Evolutionary conservation across 345 rosid species (phyloP), one percentile per base, ranked within the genome.

Genomic region (Noccaea bulbosa): DNA sequence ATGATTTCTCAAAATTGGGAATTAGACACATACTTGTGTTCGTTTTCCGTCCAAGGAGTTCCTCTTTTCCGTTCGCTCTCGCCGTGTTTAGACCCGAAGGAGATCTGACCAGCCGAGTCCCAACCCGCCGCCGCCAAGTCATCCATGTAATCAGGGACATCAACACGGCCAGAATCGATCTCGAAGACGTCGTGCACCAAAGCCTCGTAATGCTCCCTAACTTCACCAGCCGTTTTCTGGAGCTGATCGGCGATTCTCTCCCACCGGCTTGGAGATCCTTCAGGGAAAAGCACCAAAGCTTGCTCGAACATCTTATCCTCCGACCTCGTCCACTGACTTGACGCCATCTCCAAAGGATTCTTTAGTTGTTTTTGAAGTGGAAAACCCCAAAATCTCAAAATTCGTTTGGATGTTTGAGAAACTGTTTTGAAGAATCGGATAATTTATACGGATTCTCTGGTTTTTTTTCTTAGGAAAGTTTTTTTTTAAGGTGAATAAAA

Each of bases 221-320:
- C 92, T 47, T 88, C 86, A 0, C 1, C 35, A 8, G 76, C 44
- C 2, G 91, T 60, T 78, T 83, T 84, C 0, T 87, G 86, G 4
- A 91, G 64, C 51, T 51, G 72, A 1, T 72, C 74, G 9, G 85
- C 93, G 33, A 91, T 88, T 37, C 46, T 77, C 43, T 76, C 82
- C 98, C 98, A 92, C 6, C 92, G 89, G 60, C 86, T 79, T 2
- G 85, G 81, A 6, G 48, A 69, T 7, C 65, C 85, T 14, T 92
- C 98, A 0, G 94, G 84, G 2, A 81, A 80, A 35, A 38, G 2
- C 0, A 89, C 88, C 49, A 92, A 76, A 7, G 89, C 88, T 20
- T 67, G 59, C 78, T 92, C 98, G 35, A 92, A 92, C 7, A 67
- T 12, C 85, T 92, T 92, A 74, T 92, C 94, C 27, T 92, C 91